These are phyloP conservation scores for Aspergillus haitiensis DNA, from an alignment of 495 filamentous ascomycete genomes.

Conservation along the genomic window DNA sequence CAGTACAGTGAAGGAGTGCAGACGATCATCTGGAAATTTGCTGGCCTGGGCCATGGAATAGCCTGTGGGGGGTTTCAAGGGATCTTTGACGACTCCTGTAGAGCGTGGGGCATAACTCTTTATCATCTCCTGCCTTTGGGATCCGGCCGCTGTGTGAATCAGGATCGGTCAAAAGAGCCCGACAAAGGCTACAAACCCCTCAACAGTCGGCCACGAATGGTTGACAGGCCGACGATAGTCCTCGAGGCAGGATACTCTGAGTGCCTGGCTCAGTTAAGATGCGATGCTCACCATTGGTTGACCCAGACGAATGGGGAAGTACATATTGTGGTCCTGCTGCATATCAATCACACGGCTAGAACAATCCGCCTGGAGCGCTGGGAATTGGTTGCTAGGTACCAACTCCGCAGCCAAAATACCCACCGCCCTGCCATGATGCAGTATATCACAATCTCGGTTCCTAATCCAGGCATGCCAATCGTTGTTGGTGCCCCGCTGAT, in stretches of 20 bases:
- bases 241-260: not conserved
- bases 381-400: not conserved
- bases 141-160: not conserved
- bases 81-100: not conserved
- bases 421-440: not conserved
- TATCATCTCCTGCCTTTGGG: not conserved
- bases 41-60: not conserved
- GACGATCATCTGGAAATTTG: constrained; percentile 2
- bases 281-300: constrained; percentile 1
- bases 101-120: not conserved
- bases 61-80: not conserved
- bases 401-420: not conserved
- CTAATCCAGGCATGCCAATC: not conserved
- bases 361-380: not conserved
- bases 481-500: constrained; percentile 2
- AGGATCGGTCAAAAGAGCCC: not conserved
- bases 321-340: constrained; percentile 1
- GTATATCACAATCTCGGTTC: not conserved
- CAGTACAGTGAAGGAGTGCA: not conserved
- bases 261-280: not conserved
- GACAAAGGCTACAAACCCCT: not conserved
- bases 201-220: not conserved
- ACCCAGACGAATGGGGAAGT: constrained; percentile 1
- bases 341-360: not conserved
- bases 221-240: not conserved